Evolutionary conservation across 1,139 yeast genomes (phyloP).

Genomic region (Taphrina flavorubra): DNA sequence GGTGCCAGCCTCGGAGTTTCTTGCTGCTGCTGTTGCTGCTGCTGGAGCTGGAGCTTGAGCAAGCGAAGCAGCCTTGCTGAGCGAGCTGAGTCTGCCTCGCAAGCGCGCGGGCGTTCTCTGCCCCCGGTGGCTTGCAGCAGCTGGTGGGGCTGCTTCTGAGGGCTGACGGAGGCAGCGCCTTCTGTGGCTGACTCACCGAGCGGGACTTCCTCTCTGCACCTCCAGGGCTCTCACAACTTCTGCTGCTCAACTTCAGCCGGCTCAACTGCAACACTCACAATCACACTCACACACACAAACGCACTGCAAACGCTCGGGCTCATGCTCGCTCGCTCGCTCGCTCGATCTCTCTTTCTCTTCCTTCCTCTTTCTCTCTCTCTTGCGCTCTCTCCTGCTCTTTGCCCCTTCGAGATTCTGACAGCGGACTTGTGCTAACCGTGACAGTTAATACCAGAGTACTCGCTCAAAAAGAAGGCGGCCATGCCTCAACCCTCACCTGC

Average conservation of each 20-base stretch:
- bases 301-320: no score
- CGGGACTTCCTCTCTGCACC: constrained; percentile 8
- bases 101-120: constrained; percentile 1
- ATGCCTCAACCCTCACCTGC: constrained; percentile 9
- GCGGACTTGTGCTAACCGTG: constrained; percentile 18
- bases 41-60: no score
- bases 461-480: constrained; percentile 15
- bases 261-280: no score
- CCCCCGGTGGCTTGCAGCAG: constrained; percentile 2
- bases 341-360: neutral
- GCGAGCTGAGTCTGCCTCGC: no score
- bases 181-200: constrained; percentile 13
- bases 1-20: no score
- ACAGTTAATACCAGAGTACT: constrained; percentile 25
- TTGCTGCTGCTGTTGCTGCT: no score
- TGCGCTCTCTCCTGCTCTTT: neutral
- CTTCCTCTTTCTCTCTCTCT: constrained; percentile 4
- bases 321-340: no score
- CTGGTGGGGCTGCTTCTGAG: neutral
- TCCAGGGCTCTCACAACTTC: no score
- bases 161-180: constrained; percentile 17
- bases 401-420: neutral
- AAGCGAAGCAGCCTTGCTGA: no score
- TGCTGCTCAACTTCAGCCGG: no score
- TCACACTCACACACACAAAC: no score